phyloP scores from a whole-genome alignment of 2,329 filamentous ascomycete genomes.

The Chalaropsis thielavioides region DNA sequence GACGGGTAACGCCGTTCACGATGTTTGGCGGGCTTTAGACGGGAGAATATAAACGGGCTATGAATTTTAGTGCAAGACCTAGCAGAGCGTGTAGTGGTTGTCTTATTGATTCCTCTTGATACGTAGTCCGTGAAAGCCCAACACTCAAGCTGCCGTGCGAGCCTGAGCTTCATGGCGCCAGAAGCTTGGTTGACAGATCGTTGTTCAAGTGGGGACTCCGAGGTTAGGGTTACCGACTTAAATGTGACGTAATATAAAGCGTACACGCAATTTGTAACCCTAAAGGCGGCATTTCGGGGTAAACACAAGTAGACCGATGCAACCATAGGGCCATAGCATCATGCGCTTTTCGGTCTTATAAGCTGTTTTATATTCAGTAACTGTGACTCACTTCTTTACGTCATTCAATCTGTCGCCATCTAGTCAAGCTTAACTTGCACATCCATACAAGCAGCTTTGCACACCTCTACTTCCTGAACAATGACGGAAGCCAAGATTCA shows the following conservation, averaged over 20 bases:
- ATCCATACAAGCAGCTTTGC: neutral
- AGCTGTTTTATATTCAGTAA: neutral
- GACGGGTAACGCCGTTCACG: no score
- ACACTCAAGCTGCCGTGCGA: neutral
- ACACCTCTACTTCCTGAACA: neutral
- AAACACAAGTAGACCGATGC: neutral
- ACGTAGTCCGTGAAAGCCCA: neutral
- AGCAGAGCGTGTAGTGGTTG: neutral
- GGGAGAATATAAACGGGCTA: neutral
- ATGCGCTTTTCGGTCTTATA: neutral
- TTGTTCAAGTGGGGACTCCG: neutral
- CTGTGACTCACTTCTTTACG: neutral
- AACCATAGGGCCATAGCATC: neutral
- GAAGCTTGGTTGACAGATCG: neutral
- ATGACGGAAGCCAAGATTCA: slow-evolving; percentile 34
- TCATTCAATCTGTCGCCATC: neutral
- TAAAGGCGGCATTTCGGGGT: neutral
- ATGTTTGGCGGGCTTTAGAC: no score
- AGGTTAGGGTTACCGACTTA: neutral
- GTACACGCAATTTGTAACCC: neutral
- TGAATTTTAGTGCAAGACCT: neutral
- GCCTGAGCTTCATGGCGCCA: neutral
- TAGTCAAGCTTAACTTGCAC: neutral
- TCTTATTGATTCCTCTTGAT: neutral
- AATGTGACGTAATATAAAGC: neutral